phyloP scores from a whole-genome alignment of 2,329 filamentous ascomycete genomes.

The Pyrenophora seminiperda region DNA sequence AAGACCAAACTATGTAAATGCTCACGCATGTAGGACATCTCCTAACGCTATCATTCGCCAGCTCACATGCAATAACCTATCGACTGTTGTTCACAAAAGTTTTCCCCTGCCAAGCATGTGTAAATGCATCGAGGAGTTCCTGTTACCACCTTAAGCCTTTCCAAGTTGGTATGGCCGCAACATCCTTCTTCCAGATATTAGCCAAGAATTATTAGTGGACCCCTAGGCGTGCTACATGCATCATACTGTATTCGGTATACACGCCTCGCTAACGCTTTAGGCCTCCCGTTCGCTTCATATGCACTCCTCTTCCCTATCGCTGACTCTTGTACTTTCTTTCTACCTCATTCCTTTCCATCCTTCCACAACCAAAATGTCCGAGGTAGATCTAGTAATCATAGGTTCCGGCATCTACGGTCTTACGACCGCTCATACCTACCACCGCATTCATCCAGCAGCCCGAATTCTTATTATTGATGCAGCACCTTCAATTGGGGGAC shows the following conservation, averaged over 20 bases:
- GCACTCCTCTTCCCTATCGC: not conserved
- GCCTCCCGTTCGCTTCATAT: not conserved
- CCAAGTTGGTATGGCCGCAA: no score
- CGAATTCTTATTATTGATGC: constrained; percentile 52
- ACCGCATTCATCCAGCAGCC: constrained; percentile 49
- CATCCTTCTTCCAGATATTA: not conserved
- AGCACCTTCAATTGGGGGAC: constrained; percentile 47
- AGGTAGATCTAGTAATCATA: constrained; percentile 17
- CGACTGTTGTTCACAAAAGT: no score
- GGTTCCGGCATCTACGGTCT: constrained; percentile 48
- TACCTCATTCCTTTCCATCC: not conserved
- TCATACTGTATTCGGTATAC: not conserved
- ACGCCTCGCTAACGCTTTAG: constrained; percentile 5
- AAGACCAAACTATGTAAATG: no score
- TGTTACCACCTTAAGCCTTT: no score
- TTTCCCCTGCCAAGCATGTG: no score
- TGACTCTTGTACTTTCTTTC: not conserved
- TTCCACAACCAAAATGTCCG: constrained; percentile 6
- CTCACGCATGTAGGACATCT: no score
- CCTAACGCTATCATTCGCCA: no score
- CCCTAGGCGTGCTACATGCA: no score
- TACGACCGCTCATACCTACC: constrained; percentile 54
- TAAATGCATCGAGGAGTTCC: no score
- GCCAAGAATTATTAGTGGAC: not conserved
- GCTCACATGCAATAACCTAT: no score